Evolutionary conservation across 805 yeast genomes (phyloP).

Genomic region (Yarrowia keelungensis): DNA sequence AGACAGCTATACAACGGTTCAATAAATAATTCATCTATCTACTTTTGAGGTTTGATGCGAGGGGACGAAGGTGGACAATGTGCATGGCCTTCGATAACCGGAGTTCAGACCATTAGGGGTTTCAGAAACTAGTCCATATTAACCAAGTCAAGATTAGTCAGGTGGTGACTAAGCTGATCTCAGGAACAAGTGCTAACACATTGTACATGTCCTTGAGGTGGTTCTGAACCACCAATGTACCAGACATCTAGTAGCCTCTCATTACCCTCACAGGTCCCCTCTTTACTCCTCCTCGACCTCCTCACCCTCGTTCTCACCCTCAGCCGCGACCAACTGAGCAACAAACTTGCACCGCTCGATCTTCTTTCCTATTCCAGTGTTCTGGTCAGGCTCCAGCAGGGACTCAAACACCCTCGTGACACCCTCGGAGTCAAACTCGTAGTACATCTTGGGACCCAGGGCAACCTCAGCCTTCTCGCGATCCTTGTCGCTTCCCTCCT

Average conservation of each 20-base stretch:
- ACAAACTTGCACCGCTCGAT: neutral
- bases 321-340: neutral
- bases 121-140: too few species aligned
- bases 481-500: neutral
- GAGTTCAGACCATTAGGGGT: too few species aligned
- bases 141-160: too few species aligned
- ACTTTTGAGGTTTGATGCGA: too few species aligned
- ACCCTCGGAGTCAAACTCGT: slow-evolving; percentile 2
- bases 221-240: too few species aligned
- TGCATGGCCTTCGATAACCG: too few species aligned
- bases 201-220: too few species aligned
- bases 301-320: neutral
- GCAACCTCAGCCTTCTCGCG: slow-evolving; percentile 12
- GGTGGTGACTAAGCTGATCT: too few species aligned
- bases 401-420: neutral
- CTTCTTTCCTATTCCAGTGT: slow-evolving; percentile 1
- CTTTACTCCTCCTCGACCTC: neutral
- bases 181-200: too few species aligned
- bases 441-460: slow-evolving; percentile 29
- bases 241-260: too few species aligned
- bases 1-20: too few species aligned
- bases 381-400: neutral
- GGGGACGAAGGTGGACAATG: too few species aligned
- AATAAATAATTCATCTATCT: neutral
- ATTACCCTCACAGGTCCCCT: neutral